Base-by-base conservation (phyloP, 495 filamentous ascomycete species). In the Penicillium tannophilum region DNA sequence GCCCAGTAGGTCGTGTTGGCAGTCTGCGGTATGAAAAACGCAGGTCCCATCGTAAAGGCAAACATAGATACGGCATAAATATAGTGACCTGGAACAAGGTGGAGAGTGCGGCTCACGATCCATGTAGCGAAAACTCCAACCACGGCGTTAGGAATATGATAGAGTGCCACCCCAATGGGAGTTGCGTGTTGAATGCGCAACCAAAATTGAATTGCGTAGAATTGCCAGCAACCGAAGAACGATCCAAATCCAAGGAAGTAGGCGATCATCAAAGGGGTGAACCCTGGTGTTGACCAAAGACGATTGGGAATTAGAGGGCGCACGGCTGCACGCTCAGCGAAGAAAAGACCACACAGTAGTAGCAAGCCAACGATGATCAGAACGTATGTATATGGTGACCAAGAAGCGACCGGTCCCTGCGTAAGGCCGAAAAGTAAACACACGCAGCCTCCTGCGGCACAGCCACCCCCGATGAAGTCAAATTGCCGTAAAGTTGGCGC, bases 201-300 rank as follows among this genome's bases (percentile, higher is more conserved):
- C 70, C 75, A 79, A 60, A 80, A 81, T 28, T 78, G 76, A 12
- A 81, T 70, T 12, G 75, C 76, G 46, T 76, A 81, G 54, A 80
- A 79, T 45, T 79, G 76, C 76, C 76, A 81, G 9, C 69, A 70
- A 2, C 77, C 78, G 47, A 72, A 72, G 66, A 62, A 79, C 4
- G 67, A 70, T 6, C 76, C 78, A 31, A 77, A 81, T 2, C 75
- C 76, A 1, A 81, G 64, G 59, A 79, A 76, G 50, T 80, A 81
- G 2, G 77, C 67, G 0, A 75, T 52, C 57, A 77, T 70, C 11
- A 81, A 50, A 1, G 76, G 72, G 6, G 72, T 66, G 55, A 81
- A 80, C 12, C 78, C 76, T 0, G 70, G 72, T 6, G 71, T 79
- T 7, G 36, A 68, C 69, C 64, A 72, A 3, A 71, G 63, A 4